Evolutionary conservation across 2,329 filamentous ascomycete genomes (phyloP).

Genomic region (Apiospora koreana): DNA sequence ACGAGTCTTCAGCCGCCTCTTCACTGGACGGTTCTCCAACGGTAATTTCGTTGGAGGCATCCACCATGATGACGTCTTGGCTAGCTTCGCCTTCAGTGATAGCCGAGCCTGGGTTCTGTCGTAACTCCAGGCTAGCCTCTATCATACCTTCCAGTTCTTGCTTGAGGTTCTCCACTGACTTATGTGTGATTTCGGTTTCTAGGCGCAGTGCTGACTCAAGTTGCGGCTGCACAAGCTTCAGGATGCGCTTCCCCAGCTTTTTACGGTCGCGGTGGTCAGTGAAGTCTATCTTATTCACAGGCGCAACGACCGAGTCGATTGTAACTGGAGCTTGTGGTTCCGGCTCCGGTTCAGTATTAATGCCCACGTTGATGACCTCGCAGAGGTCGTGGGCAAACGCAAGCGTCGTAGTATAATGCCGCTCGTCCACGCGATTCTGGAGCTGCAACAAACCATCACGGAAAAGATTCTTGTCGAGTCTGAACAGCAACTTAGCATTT

Average conservation of each 20-base stretch:
- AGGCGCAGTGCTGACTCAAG: slow-evolving; percentile 75
- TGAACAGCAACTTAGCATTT: slow-evolving; percentile 31
- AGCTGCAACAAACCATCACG: slow-evolving; percentile 51
- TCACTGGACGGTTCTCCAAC: slow-evolving; percentile 36
- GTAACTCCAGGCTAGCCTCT: slow-evolving; percentile 64
- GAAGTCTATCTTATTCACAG: slow-evolving; percentile 51
- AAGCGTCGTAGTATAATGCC: slow-evolving; percentile 60
- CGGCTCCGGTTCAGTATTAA: slow-evolving; percentile 44
- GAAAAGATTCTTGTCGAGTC: slow-evolving; percentile 67
- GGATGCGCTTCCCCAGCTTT: slow-evolving; percentile 84
- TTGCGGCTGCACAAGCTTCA: slow-evolving; percentile 77
- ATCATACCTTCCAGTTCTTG: slow-evolving; percentile 75
- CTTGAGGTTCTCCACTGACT: slow-evolving; percentile 68
- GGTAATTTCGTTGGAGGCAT: slow-evolving; percentile 51
- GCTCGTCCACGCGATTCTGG: slow-evolving; percentile 52
- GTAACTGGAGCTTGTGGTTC: slow-evolving; percentile 27
- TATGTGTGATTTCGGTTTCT: slow-evolving; percentile 78
- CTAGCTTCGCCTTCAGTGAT: slow-evolving; percentile 42
- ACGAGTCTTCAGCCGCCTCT: slow-evolving; percentile 34
- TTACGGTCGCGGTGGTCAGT: slow-evolving; percentile 78
- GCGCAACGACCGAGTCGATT: slow-evolving; percentile 46
- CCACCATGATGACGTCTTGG: slow-evolving; percentile 54
- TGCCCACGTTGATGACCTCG: slow-evolving; percentile 52
- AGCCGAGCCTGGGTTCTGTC: slow-evolving; percentile 37
- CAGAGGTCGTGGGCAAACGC: slow-evolving; percentile 59